Evolutionary conservation across 495 filamentous ascomycete species (phyloP), one percentile per base, ranked within the genome.

Genomic region (Xylaria nigripes): DNA sequence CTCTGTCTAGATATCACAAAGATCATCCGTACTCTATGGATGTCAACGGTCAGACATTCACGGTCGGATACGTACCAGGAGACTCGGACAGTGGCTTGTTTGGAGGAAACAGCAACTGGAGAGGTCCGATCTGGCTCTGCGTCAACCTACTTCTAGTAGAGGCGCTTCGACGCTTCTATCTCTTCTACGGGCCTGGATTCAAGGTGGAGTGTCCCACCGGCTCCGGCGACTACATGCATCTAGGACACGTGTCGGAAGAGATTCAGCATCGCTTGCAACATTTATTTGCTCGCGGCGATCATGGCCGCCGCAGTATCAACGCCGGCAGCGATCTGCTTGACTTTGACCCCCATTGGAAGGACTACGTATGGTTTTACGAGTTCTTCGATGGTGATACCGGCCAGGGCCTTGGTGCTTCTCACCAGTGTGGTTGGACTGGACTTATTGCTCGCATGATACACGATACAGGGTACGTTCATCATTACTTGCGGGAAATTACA

Each of bases 381-480:
- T 97, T 94, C 74, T 97, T 97, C 62, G 91, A 97, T 61, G 92
- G 88, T 24, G 93, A 97, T 64, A 84, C 75, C 23, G 92, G 93
- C 15, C 83, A 89, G 48, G 92, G 93, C 6, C 75, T 96, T 7
- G 92, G 92, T 49, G 89, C 92, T 21, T 93, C 87, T 44, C 93
- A 97, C 69, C 92, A 97, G 67, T 95, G 89, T 56, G 92, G 92
- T 5, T 97, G 93, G 93, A 96, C 92, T n/a, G 93, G 92, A 0
- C 64, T 97, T 45, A 88, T 97, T 61, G 92, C 92, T 8, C 91
- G 94, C 64, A 83, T 97, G 81, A 96, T 97, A 48, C 92, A 97
- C 56, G 92, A 97, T 60, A 95, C 92, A 55, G 92, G 89, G 87
- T 86, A 79, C 68, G 85, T 68, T 27, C 21, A 9, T 19, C 24